These are phyloP conservation scores for Vickermania spadyakhi DNA, from an alignment of 208 protist species.

Conservation along the genomic window DNA sequence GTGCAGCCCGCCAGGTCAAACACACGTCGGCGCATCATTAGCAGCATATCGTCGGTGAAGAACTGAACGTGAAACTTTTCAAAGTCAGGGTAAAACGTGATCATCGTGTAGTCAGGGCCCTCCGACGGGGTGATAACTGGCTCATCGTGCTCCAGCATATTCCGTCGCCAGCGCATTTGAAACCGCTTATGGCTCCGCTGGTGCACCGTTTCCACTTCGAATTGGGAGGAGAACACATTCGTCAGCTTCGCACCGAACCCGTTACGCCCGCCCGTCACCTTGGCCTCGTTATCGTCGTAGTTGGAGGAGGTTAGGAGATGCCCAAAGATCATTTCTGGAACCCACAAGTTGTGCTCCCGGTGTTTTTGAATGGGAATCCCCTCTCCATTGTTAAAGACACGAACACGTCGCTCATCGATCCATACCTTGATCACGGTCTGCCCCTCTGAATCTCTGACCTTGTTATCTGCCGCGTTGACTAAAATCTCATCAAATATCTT, in stretches of 20 bases:
- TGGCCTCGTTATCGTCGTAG: constrained; percentile 98
- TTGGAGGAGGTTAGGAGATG: constrained; percentile 98
- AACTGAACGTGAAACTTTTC: constrained; percentile 92
- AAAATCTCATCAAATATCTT: constrained; percentile 99
- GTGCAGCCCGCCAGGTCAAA: constrained; percentile 98
- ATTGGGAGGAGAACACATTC: constrained; percentile 99
- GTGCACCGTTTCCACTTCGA: constrained; percentile 97
- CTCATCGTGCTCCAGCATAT: constrained; percentile 94
- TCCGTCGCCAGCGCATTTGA: constrained; percentile 95
- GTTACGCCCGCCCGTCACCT: constrained; percentile 94
- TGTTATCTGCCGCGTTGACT: constrained; percentile 99
- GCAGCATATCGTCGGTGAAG: constrained; percentile 96
- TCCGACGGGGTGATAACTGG: constrained; percentile 82
- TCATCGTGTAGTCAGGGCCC: constrained; percentile 93
- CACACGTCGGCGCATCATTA: constrained; percentile 96
- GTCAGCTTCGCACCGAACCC: constrained; percentile 99
- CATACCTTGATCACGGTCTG: constrained; percentile 92
- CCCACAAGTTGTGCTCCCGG: constrained; percentile 95
- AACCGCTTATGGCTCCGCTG: constrained; percentile 86
- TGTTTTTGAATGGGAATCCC: constrained; percentile 98
- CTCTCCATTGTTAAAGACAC: constrained; percentile 98
- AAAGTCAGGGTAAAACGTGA: constrained; percentile 99
- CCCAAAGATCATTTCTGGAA: constrained; percentile 99
- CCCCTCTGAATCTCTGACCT: constrained; percentile 90
- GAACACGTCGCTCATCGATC: constrained; percentile 95